Conservation (phyloP, 2,329 filamentous ascomycete genomes). For the Nakataea oryzae region DNA sequence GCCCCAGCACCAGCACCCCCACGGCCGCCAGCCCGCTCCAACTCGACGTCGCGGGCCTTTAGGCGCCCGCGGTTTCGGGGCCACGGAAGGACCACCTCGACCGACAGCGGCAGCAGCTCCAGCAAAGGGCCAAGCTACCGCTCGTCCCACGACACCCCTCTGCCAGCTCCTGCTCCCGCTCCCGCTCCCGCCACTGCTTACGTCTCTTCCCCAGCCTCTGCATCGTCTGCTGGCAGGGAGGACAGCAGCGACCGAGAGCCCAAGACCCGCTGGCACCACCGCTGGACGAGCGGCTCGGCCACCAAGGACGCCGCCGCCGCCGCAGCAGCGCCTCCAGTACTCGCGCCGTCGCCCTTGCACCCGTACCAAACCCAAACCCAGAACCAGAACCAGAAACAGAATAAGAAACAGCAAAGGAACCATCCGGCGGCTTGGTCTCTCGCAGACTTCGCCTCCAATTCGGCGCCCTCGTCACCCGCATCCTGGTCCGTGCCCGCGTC, state of each 20-base stretch:
- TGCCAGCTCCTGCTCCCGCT: not conserved
- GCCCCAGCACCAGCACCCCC: not conserved
- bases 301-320: constrained; percentile 1
- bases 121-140: constrained; percentile 1
- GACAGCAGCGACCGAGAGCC: not conserved
- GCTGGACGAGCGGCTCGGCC: not conserved
- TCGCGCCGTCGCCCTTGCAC: not conserved
- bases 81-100: constrained; percentile 7
- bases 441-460: constrained; percentile 4
- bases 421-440: constrained; percentile 7
- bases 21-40: constrained; percentile 5
- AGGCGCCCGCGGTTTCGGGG: constrained; percentile 4
- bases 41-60: constrained; percentile 5
- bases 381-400: not conserved
- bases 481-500: not conserved
- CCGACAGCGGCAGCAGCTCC: constrained; percentile 5
- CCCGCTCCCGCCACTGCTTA: not conserved
- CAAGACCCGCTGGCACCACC: constrained; percentile 10
- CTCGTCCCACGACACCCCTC: constrained; percentile 4
- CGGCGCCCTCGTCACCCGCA: not conserved
- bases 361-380: not conserved
- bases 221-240: not conserved
- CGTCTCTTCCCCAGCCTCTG: too few species aligned
- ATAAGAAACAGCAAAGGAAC: constrained; percentile 8
- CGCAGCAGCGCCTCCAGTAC: not conserved